Conservation (phyloP, 2,329 filamentous ascomycete species). For the Apiospora malaysiana region DNA sequence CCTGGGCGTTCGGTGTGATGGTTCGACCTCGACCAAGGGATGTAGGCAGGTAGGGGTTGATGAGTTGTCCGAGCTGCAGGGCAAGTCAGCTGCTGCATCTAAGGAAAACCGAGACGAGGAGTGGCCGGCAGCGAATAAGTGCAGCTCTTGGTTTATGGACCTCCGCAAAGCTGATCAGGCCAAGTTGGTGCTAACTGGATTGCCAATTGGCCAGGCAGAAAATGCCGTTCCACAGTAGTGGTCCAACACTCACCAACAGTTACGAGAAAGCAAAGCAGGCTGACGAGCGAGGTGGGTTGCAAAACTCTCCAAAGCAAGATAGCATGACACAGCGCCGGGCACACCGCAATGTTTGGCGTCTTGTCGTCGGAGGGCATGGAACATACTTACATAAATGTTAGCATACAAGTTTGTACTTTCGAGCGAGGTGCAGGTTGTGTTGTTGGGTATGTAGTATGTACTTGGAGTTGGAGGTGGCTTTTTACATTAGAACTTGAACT, state of each 20-base stretch:
- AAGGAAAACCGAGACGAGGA: constrained; percentile 1
- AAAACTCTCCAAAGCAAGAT: background rate
- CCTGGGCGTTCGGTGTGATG: constrained; percentile 3
- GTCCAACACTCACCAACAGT: constrained; percentile 15
- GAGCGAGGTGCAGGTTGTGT: background rate
- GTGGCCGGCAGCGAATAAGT: background rate
- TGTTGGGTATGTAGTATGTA: background rate
- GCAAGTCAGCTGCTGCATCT: constrained; percentile 25
- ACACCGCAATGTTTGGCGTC: constrained; percentile 2
- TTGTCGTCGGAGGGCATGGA: background rate
- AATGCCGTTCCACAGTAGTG: constrained; percentile 12
- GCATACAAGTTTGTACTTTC: constrained; percentile 3
- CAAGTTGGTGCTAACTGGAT: background rate
- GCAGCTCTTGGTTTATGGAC: constrained; percentile 6
- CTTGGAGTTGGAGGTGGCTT: background rate
- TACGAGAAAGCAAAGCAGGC: background rate
- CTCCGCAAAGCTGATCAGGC: constrained; percentile 8
- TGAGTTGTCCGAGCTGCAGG: constrained; percentile 25
- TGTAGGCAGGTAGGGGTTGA: background rate
- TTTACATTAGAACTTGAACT: background rate
- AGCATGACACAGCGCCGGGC: background rate
- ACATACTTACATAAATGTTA: constrained; percentile 17
- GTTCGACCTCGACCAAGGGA: constrained; percentile 13
- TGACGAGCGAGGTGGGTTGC: constrained; percentile 10
- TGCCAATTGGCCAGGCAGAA: constrained; percentile 2